A percentile compares a stretch with the other conserved stretches of the same genome.
Conservation (phyloP, 371 early-diverging fungal genomes). For the Syncephalastrum monosporum region DNA sequence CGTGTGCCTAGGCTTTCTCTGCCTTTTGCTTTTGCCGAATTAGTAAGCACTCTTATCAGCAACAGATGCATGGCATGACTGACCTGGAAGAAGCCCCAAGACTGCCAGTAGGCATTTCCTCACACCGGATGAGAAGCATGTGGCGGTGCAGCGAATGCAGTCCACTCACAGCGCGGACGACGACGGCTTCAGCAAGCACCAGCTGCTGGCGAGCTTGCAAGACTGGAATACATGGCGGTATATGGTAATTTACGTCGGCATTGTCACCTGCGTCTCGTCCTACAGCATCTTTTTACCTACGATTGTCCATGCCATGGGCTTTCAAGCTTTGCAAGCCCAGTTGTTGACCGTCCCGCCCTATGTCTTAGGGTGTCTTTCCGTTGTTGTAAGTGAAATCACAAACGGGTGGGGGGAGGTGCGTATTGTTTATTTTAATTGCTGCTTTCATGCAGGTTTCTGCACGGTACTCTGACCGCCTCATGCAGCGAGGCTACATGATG, state of each 20-base stretch:
- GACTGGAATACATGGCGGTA: constrained; percentile 13
- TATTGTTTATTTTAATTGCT: neutral
- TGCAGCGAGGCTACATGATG: constrained; percentile 9
- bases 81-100: constrained; percentile 4
- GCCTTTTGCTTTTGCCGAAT: constrained; percentile 16
- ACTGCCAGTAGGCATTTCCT: constrained; percentile 10
- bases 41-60: constrained; percentile 4
- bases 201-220: constrained; percentile 10
- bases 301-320: constrained; percentile 18
- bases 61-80: neutral
- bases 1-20: constrained; percentile 29
- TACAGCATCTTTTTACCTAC: constrained; percentile 18
- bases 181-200: constrained; percentile 1
- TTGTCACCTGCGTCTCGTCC: constrained; percentile 9
- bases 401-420: neutral
- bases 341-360: constrained; percentile 24
- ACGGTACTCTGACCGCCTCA: constrained; percentile 12
- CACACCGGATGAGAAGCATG: constrained; percentile 11
- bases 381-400: constrained; percentile 1
- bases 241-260: constrained; percentile 5
- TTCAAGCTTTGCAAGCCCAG: constrained; percentile 14
- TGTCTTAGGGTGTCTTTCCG: constrained; percentile 8
- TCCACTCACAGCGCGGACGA: constrained; percentile 2
- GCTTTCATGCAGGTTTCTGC: neutral
- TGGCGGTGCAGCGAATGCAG: constrained; percentile 12